Percentiles rank a stretch among this genome's conserved stretches.
These are phyloP conservation scores for Populus trichocarpa DNA, from an alignment of 441 rosid species.

Conservation along the genomic window DNA sequence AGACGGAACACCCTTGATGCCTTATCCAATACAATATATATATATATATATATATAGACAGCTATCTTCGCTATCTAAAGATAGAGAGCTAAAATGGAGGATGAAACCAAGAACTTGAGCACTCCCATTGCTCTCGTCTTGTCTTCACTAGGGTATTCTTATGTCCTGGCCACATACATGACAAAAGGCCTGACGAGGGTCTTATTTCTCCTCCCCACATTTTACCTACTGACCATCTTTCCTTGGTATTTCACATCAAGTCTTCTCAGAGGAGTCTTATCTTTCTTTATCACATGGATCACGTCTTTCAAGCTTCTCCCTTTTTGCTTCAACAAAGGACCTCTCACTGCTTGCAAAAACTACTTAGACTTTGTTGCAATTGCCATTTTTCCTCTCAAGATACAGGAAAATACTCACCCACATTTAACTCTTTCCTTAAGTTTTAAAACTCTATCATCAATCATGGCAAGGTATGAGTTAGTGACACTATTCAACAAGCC, in stretches of 20 bases:
- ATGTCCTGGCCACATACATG: constrained; percentile 7
- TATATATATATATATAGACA: no score
- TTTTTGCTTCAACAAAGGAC: constrained; percentile 24
- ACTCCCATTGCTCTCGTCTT: constrained; percentile 13
- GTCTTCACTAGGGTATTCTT: constrained; percentile 23
- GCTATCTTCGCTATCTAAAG: not conserved
- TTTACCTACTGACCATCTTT: constrained; percentile 20
- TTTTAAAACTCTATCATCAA: not conserved
- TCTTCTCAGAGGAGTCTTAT: constrained; percentile 16
- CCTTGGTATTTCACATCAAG: constrained; percentile 31
- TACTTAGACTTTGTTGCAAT: constrained; percentile 19
- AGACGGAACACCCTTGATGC: no score
- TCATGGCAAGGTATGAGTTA: not conserved
- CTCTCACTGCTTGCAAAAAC: constrained; percentile 7
- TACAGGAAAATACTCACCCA: not conserved
- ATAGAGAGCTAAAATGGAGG: not conserved
- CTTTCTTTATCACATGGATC: constrained; percentile 34
- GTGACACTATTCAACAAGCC: constrained; percentile 28
- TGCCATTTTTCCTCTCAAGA: constrained; percentile 19
- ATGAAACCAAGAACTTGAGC: not conserved
- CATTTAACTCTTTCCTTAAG: not conserved
- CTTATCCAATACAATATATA: no score
- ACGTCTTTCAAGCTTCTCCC: constrained; percentile 37
- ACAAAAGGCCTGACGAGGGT: constrained; percentile 15
- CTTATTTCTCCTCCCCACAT: constrained; percentile 9